These are phyloP conservation scores for Coemansia sp. DNA, from an alignment of 371 early-diverging fungal species.

Conservation along the genomic window DNA sequence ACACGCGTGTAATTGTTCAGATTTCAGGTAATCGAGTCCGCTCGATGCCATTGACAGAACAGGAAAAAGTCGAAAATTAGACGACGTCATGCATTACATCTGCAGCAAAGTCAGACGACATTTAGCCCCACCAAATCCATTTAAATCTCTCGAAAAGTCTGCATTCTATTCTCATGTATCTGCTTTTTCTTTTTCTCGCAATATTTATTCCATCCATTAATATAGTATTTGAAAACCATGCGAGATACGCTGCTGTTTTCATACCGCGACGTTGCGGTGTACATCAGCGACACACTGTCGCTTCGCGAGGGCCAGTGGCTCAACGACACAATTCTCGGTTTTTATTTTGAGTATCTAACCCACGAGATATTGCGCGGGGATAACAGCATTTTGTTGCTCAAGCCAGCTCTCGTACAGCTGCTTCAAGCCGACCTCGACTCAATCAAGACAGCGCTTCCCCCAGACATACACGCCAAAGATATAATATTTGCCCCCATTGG, in stretches of 20 bases:
- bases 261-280: conserved; percentile 34
- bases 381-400: conserved; percentile 27
- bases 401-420: conserved; percentile 27
- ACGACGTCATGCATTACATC: neutral
- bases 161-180: neutral
- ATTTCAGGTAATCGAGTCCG: conserved; percentile 1
- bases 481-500: conserved; percentile 32
- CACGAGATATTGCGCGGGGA: conserved; percentile 33
- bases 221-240: neutral
- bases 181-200: neutral
- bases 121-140: neutral
- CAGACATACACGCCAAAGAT: conserved; percentile 5
- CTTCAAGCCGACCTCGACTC: conserved; percentile 12
- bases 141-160: neutral
- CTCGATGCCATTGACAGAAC: neutral
- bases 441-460: conserved; percentile 12
- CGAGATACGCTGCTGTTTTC: conserved; percentile 20
- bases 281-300: conserved; percentile 26
- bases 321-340: conserved; percentile 37
- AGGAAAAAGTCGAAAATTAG: too few relatives aligned
- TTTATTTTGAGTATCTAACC: conserved; percentile 45
- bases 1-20: neutral
- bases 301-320: conserved; percentile 42
- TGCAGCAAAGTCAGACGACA: neutral
- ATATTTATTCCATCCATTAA: neutral